Evolutionary conservation across 768 basidiomycete species (phyloP), one percentile per base, ranked within the genome.

Genomic region (Collybia sordida): DNA sequence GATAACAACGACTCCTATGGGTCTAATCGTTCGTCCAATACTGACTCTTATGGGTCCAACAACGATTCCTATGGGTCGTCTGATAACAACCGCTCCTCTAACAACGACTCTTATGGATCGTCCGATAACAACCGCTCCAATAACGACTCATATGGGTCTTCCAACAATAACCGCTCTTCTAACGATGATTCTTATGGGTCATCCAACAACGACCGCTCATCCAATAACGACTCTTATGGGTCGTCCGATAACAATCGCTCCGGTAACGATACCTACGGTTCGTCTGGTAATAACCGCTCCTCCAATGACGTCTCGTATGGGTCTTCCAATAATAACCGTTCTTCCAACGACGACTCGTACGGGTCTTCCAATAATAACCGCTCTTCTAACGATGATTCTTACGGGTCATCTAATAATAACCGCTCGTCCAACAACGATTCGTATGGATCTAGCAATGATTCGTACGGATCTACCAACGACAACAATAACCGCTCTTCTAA

Each of bases 101-200:
- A 59, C 23, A 49, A 52, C 38, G 46, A 57, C 36, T 38, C 42
- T 19, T 55, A 15, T 36, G 50, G 50, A n/a, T 58, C 55, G 14
- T 56, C 54, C 46, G 52, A 56, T 49, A 55, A 57, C 52, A 41
- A 31, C 21, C 42, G 27, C 44, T 42, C 49, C 49, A 47, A 52
- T 22, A 23, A 56, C n/a, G 54, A 67, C 51, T 55, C 47, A 7
- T 65, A 68, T 37, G 60, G 62, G n/a, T 64, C 59, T 21, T 63
- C 61, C 6, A 56, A 64, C 54, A 59, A 64, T 42, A 43, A 35
- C 44, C 62, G 62, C 21, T 64, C 64, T 19, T 59, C 60, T 44
- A 60, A 56, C 50, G 56, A 64, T 43, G 43, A 63, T 22, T 55
- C 55, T 19, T 52, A 62, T 45, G 60, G 60, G 22, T 62, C 64